Conservation (phyloP, 257 asterid species). For the Primulina tabacum region DNA sequence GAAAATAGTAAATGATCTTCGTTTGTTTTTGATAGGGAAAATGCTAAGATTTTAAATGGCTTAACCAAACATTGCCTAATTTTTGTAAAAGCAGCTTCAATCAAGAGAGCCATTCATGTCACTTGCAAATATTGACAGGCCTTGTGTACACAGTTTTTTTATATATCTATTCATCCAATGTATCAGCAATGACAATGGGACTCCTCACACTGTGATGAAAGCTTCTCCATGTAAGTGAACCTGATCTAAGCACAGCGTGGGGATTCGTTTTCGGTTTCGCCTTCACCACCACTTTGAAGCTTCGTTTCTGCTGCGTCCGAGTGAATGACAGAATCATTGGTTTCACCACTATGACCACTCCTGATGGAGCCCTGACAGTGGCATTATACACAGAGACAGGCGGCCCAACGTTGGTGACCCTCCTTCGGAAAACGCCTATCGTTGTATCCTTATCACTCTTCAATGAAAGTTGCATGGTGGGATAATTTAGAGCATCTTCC, state of each 20-base stretch:
- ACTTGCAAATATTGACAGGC: too few relatives aligned
- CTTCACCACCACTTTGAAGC: conserved; percentile 76
- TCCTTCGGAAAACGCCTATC: conserved; percentile 58
- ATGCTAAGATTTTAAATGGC: too few relatives aligned
- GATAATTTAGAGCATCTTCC: conserved; percentile 82
- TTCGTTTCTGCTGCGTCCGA: conserved; percentile 39
- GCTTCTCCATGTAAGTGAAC: conserved; percentile 69
- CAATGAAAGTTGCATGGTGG: conserved; percentile 74
- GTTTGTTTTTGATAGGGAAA: too few relatives aligned
- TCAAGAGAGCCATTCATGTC: too few relatives aligned
- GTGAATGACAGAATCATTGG: conserved; percentile 56
- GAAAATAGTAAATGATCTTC: too few relatives aligned
- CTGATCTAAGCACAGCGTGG: conserved; percentile 39
- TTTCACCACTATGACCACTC: conserved; percentile 58
- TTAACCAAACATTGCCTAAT: too few relatives aligned
- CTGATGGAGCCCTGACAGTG: conserved; percentile 64
- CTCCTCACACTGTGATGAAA: conserved; percentile 50
- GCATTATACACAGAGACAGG: conserved; percentile 51
- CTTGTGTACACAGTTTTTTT: neutral
- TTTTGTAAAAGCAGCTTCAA: too few relatives aligned
- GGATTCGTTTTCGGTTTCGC: conserved; percentile 52
- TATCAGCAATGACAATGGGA: conserved; percentile 58
- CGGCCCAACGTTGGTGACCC: conserved; percentile 71
- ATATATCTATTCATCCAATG: conserved; percentile 32
- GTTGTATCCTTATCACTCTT: conserved; percentile 50